Percentiles rank a stretch among this genome's conserved stretches.
Conservation (phyloP, 352 stramenopile genomes). For the Plasmopara muralis region DNA sequence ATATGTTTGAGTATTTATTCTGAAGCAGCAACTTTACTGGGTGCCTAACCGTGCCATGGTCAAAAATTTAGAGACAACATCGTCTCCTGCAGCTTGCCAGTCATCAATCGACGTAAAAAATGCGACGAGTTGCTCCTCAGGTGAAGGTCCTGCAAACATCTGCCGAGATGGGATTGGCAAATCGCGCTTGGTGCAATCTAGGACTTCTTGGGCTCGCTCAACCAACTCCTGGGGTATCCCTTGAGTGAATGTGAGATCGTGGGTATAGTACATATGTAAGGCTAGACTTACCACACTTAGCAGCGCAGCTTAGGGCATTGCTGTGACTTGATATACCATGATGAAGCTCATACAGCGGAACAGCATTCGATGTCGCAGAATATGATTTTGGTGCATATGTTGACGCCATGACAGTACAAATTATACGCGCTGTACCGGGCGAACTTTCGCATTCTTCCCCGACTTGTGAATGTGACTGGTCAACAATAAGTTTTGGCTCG, state of each 20-base stretch:
- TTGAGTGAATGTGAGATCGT: conserved; percentile 14
- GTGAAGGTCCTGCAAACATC: conserved; percentile 22
- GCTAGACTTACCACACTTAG: conserved; percentile 42
- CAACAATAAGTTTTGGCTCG: conserved; percentile 16
- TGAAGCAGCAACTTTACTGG: conserved; percentile 10
- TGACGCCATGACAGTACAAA: conserved; percentile 58
- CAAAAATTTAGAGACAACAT: conserved; percentile 43
- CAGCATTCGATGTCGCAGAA: conserved; percentile 17
- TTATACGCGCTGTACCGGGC: conserved; percentile 14
- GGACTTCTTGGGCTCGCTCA: conserved; percentile 36
- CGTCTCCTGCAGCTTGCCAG: conserved; percentile 37
- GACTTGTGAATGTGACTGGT: conserved; percentile 4
- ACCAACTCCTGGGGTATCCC: conserved; percentile 40
- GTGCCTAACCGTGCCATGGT: conserved; percentile 40
- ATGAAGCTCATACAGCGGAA: conserved; percentile 57
- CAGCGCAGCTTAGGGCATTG: conserved; percentile 66
- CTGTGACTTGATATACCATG: conserved; percentile 57
- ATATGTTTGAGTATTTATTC: not conserved
- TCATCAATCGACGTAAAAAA: conserved; percentile 51
- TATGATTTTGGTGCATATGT: conserved; percentile 16
- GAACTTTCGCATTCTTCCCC: conserved; percentile 4
- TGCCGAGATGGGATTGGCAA: conserved; percentile 22
- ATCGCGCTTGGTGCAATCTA: conserved; percentile 28
- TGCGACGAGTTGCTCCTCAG: conserved; percentile 34
- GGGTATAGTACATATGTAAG: not conserved